Evolutionary conservation across 192 early-diverging fungal genomes (phyloP), one percentile per base, ranked within the genome.

Genomic region (Coemansia sp.): DNA sequence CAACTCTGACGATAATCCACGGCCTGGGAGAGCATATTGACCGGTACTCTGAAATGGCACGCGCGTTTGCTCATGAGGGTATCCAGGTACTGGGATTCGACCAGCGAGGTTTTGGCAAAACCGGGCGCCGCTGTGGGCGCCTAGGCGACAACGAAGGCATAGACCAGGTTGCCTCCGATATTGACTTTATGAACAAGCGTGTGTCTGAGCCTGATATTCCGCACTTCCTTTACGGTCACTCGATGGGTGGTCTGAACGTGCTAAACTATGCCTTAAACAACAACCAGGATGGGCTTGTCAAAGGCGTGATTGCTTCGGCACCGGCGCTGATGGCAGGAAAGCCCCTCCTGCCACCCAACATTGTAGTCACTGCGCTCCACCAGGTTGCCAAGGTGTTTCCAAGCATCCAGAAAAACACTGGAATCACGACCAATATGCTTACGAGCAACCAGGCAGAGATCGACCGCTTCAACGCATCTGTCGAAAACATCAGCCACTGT

Each of bases 101-200:
- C 70, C 83, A 87, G 67, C 80, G 82, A 43, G 85, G 85, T 6
- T 84, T 81, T 54, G 85, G 85, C 33, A 71, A 77, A 50, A 87
- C 85, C 3, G 80, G 79, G 25, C 61, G 69, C 10, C 59, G 62
- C 24, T 64, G 56, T 45, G 73, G 73, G 33, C 49, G 63, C 2
- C 74, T 77, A 17, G 74, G 74, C 43, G 67, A 77, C 50, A 82
- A 69, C 68, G 71, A 83, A 40, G 74, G 78, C 18, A 51, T 72
- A 9, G 49, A 61, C 37, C 14, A 21, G 0, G 67, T 81, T 9
- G 60, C 66, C 52, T 46, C 45, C 2, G 85, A 87, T 56, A 69
- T 85, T 22, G 43, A 59, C 1, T 53, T 55, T n/a, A 58, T 85
- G 34, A 67, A 52, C 46, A 40, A 54, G 10, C 67, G 42, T 4